phyloP scores from a whole-genome alignment of 768 basidiomycete genomes.

The Coprinellus micaceus region DNA sequence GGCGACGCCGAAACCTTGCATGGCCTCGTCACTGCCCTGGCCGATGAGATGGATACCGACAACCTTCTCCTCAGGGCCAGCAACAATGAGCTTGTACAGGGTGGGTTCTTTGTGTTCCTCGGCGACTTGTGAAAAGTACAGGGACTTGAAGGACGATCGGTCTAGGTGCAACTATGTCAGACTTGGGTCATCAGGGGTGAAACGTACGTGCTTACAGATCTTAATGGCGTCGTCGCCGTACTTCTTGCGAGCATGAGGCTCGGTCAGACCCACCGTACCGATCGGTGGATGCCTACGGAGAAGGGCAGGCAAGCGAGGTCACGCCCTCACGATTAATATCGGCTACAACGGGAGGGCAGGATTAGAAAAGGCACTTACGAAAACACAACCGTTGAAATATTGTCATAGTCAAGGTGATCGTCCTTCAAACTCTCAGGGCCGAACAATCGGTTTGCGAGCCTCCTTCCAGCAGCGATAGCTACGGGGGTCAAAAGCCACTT shows the following conservation, averaged over 20 bases:
- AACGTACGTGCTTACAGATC: conserved; percentile 62
- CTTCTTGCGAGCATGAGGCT: conserved; percentile 82
- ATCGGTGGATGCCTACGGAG: conserved; percentile 81
- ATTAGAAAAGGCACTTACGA: conserved; percentile 55
- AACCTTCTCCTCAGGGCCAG: conserved; percentile 87
- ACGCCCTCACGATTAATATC: not conserved
- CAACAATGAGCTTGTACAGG: conserved; percentile 85
- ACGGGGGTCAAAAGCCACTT: conserved; percentile 94
- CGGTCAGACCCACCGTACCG: conserved; percentile 93
- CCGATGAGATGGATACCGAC: conserved; percentile 97
- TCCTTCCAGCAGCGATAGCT: conserved; percentile 91
- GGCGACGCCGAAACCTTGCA: conserved; percentile 97
- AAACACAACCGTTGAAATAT: conserved; percentile 95
- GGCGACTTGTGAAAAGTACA: conserved; percentile 90
- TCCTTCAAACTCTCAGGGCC: conserved; percentile 82
- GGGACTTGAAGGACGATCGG: conserved; percentile 72
- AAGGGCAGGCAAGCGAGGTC: conserved; percentile 5
- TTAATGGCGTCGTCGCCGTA: conserved; percentile 87
- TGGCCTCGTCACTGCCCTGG: conserved; percentile 84
- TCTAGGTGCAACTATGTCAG: conserved; percentile 39
- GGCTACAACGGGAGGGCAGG: not conserved
- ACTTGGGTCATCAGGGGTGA: not conserved
- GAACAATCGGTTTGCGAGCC: conserved; percentile 86
- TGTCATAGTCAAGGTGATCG: conserved; percentile 82
- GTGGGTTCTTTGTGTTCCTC: conserved; percentile 94